Base-by-base conservation (phyloP, 2,329 filamentous ascomycete genomes). In the Celoporthe dispersa region DNA sequence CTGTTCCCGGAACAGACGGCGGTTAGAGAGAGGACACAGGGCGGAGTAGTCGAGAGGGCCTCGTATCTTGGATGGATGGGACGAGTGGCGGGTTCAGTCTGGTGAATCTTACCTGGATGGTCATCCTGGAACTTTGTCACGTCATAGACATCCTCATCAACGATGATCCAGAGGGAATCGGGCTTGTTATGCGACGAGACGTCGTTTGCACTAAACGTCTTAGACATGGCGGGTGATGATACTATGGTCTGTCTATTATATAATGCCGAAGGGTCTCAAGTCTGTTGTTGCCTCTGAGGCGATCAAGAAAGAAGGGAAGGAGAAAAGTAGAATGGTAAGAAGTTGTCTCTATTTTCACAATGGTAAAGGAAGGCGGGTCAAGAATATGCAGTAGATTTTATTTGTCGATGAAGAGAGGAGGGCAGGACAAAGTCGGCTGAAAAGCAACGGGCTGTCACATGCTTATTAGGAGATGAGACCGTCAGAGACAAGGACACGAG, bases 81-180 rank as follows among this genome's bases (percentile, higher is more conserved):
- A 41, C 5, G 60, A 12, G 22, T 64, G 31, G 59, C 7, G 7
- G 19, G n/a, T 5, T 62, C 22, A 44, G 11, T 8, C 33, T 55
- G 62, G 8, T 51, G 76, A 11, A 8, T 9, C 83, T 84, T 84
- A 88, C 93, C 94, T 79, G 92, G 93, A 80, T 95, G 92, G 74
- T 94, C 92, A 71, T 94, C 91, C 80, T 93, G 91, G 80, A 95
- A 95, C 78, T 90, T 94, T 76, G 94, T 97, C 76, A 98, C 80
- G 79, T 99, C 95, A 81, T 97, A 98, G 75, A 98, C 95, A 81
- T 98, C 95, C 77, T 94, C 92, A 75, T 98, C 95, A 75, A 98
- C 90, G 74, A 97, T 89, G 78, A 98, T 93, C 89, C 91, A 98
- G 72, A 98, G 86, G 79, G 91, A 91, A 78, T 94, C 90, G 61